Evolutionary conservation across 805 yeast genomes (phyloP), one percentile per base, ranked within the genome.

Genomic region (Alloascoidea africana): DNA sequence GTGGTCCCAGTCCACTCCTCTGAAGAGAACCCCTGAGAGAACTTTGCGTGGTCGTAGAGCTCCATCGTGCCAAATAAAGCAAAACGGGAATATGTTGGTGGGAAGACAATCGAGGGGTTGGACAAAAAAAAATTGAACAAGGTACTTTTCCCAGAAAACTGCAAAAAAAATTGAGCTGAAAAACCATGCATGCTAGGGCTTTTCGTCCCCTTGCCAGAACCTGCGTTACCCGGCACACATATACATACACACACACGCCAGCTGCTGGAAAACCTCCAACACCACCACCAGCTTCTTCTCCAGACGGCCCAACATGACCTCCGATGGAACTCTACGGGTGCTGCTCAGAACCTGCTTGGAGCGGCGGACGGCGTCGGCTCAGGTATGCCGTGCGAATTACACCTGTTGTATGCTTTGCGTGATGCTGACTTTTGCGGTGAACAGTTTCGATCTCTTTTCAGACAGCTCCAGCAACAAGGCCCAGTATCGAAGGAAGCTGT

Each of bases 321-420:
- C 30, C 30, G 30, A 23, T 23, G 30, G 30, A 23, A 23, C 30
- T 23, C 30, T 23, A 23, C 30, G 30, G 8, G 8, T 23, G n/a
- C n/a, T 23, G n/a, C n/a, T 23, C 8, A 8, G 30, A 23, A 23
- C 30, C 8, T 23, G 30, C n/a, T n/a, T 23, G 30, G 30, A 23
- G n/a, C 8, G 30, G n/a, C 8, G 30, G n/a, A 23, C 30, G 13
- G 8, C 30, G n/a, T 8, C 30, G 13, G n/a, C 30, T n/a, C n/a
- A 8, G n/a, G n/a, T n/a, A n/a, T n/a, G n/a, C n/a, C n/a, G n/a
- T n/a, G n/a, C n/a, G n/a, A n/a, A n/a, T n/a, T n/a, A n/a, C n/a
- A n/a, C n/a, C n/a, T n/a, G n/a, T n/a, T n/a, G n/a, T n/a, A n/a
- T n/a, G n/a, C n/a, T n/a, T n/a, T n/a, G n/a, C n/a, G n/a, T n/a